Conservation (phyloP, 2,329 filamentous ascomycete genomes). For the Phyllosticta citrichinensis region DNA sequence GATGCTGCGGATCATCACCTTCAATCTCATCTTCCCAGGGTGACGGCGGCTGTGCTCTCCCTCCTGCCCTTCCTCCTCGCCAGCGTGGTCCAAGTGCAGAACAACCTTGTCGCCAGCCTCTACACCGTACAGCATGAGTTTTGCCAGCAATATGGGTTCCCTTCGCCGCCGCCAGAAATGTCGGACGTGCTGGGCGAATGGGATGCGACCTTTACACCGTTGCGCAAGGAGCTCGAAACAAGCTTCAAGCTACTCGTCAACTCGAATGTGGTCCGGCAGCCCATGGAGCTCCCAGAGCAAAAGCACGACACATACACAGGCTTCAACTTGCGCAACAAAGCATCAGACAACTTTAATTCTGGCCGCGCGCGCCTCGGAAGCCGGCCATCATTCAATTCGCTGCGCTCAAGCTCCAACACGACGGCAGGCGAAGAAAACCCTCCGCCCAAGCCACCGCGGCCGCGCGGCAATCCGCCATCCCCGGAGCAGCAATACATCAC, state of each 20-base stretch:
- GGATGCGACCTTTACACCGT: conserved; percentile 51
- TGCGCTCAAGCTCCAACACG: background rate
- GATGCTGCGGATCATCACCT: conserved; percentile 65
- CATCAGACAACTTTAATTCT: conserved; percentile 20
- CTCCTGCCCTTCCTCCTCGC: conserved; percentile 64
- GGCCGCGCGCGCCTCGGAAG: conserved; percentile 14
- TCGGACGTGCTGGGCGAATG: conserved; percentile 59
- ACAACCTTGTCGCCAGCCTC: conserved; percentile 63
- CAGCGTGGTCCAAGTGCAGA: conserved; percentile 65
- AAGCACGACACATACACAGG: conserved; percentile 37
- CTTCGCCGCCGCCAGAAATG: conserved; percentile 62
- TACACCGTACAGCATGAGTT: conserved; percentile 70
- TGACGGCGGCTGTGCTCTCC: conserved; percentile 61
- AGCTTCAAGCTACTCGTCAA: conserved; percentile 51
- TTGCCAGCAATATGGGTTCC: conserved; percentile 58
- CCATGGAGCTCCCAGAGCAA: conserved; percentile 40
- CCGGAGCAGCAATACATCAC: background rate
- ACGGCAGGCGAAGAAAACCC: background rate
- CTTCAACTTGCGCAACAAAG: conserved; percentile 35
- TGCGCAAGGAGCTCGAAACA: conserved; percentile 57
- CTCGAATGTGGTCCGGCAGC: conserved; percentile 55
- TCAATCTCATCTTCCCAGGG: conserved; percentile 57
- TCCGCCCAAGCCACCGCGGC: conserved; percentile 8
- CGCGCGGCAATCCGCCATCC: conserved; percentile 1
- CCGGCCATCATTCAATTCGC: conserved; percentile 22